Base-by-base conservation (phyloP, 2,329 filamentous ascomycete genomes). In the Colletotrichum musae region DNA sequence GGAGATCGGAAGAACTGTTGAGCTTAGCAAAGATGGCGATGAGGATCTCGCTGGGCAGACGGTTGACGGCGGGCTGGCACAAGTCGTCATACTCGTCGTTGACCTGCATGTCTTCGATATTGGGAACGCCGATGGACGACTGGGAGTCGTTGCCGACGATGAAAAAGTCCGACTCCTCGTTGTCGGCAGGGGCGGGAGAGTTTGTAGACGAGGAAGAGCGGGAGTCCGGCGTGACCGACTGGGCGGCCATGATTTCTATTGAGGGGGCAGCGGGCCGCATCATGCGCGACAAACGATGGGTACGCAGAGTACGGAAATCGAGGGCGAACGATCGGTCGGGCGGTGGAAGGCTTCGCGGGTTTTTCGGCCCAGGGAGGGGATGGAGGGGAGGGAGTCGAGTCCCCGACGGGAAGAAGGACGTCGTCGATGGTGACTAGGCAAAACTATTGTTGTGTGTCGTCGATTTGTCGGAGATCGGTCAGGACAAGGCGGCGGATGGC, bases 141-240 rank as follows among this genome's bases (percentile, higher is more conserved):
- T 96, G 89, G 4, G 95, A 98, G 82, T 98, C 95, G 83, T 98
- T 97, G 75, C 93, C 92, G 66, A 88, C 89, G 78, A 93, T 92
- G 80, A 96, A 96, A 81, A 96, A 97, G 82, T 98, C 95, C 74
- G 94, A 97, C 82, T 98, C 95, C 77, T 95, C 93, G 81, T 97
- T 94, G 77, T 94, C 92, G 78, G 89, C 90, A 60, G 92, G 90
- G 59, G 88, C 89, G 52, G 93, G 92, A 1, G 93, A 94, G 77
- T 92, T 93, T 67, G 91, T 93, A 7, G 92, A 92, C 6, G 91
- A 93, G 4, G 87, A 88, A 1, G 87, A 88, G 71, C 87, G 83
- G 50, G 87, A 89, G 75, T 89, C 87, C 32, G 78, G 72, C 24
- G 72, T 70, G 48, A 58, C 61, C 56, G 71, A 63, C 59, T 71